Percentiles rank a stretch among this genome's conserved stretches.
phyloP scores from a whole-genome alignment of 2,329 filamentous ascomycete species.

The Knoxdaviesia capensis region DNA sequence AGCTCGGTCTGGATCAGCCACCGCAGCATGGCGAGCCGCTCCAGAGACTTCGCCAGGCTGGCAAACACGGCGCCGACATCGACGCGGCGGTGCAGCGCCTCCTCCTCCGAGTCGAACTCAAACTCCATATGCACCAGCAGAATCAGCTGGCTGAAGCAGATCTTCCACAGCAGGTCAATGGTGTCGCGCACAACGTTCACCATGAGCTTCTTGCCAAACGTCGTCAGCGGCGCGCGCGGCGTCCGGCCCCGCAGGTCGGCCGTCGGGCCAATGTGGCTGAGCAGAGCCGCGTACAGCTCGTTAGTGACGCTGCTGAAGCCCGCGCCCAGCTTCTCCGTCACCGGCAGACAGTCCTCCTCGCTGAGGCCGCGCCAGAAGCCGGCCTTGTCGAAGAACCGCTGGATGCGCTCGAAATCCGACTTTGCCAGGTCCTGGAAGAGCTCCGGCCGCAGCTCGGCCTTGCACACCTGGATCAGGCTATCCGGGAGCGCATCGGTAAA shows the following conservation, averaged over 20 bases:
- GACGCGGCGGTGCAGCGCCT: conserved; percentile 36
- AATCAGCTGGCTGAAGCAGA: conserved; percentile 66
- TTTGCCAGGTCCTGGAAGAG: conserved; percentile 53
- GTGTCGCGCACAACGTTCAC: conserved; percentile 65
- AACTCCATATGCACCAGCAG: conserved; percentile 74
- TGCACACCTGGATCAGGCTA: conserved; percentile 46
- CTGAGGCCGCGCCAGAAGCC: conserved; percentile 62
- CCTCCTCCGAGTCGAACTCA: conserved; percentile 55
- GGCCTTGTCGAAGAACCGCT: conserved; percentile 57
- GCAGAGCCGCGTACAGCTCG: conserved; percentile 31
- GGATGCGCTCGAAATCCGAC: conserved; percentile 54
- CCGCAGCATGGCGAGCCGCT: conserved; percentile 50
- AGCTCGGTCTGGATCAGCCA: conserved; percentile 46
- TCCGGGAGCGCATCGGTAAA: conserved; percentile 55
- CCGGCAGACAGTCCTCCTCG: conserved; percentile 56
- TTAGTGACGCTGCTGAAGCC: conserved; percentile 38
- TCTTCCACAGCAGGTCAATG: conserved; percentile 48
- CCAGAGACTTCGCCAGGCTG: conserved; percentile 49
- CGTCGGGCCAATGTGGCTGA: conserved; percentile 9
- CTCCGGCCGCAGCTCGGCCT: conserved; percentile 48
- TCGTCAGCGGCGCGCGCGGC: conserved; percentile 36
- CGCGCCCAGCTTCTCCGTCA: conserved; percentile 49
- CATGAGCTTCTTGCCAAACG: conserved; percentile 56
- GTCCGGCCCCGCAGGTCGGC: conserved; percentile 11
- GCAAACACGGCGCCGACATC: conserved; percentile 52